phyloP scores from a whole-genome alignment of 1,284 basidiomycete species.

The Clitocybe nebularis region DNA sequence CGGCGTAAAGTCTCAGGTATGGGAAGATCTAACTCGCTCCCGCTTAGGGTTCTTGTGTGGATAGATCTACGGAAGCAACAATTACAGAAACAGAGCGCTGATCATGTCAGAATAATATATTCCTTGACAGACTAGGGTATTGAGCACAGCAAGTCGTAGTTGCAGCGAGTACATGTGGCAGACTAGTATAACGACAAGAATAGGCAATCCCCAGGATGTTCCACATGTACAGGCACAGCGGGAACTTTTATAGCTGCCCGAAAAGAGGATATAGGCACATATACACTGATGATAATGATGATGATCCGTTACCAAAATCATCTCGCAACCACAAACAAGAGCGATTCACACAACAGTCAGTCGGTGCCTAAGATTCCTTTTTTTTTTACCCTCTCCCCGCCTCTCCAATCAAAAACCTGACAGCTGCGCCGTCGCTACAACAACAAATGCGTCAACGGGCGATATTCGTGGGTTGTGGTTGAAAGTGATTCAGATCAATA shows the following conservation, averaged over 20 bases:
- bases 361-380: not conserved
- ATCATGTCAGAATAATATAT: constrained; percentile 4
- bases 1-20: not conserved
- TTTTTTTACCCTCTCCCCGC: no score
- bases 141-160: not conserved
- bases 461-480: not conserved
- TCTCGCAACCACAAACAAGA: not conserved
- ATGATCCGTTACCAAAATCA: not conserved
- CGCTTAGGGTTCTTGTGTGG: not conserved
- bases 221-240: constrained; percentile 14
- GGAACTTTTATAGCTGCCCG: not conserved
- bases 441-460: not conserved
- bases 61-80: not conserved
- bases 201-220: not conserved
- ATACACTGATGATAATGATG: not conserved
- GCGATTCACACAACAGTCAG: not conserved
- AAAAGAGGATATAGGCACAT: not conserved
- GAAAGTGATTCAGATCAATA: not conserved
- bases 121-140: not conserved
- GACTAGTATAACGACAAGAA: not conserved
- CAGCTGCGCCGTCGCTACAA: constrained; percentile 1
- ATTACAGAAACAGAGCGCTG: not conserved
- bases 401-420: not conserved
- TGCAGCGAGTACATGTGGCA: not conserved
- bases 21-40: not conserved